Conservation (phyloP, 352 stramenopile genomes). For the Blastocystis sp. region DNA sequence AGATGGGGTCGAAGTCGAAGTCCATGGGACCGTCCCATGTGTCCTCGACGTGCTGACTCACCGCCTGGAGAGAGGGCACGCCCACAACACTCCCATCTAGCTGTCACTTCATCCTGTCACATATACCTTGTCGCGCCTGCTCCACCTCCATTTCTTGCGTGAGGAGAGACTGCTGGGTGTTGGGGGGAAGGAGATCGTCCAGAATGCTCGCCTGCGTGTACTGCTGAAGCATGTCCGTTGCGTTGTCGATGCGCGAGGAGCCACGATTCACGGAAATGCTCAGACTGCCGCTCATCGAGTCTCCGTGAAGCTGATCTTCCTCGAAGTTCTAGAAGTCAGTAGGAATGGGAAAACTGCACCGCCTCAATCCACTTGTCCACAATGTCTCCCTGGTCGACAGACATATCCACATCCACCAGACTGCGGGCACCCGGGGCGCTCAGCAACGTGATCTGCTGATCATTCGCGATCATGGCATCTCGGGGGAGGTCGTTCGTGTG, state of each 20-base stretch:
- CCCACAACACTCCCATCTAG: background rate
- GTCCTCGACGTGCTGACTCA: background rate
- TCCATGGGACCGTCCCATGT: background rate
- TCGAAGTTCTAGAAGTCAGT: constrained; percentile 7
- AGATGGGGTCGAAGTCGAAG: constrained; percentile 6
- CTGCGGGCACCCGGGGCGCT: background rate
- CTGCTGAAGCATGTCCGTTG: constrained; percentile 6
- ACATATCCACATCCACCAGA: constrained; percentile 11
- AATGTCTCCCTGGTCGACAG: constrained; percentile 10
- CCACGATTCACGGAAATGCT: background rate
- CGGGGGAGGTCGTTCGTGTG: background rate
- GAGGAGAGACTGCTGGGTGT: background rate
- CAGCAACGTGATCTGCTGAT: constrained; percentile 26
- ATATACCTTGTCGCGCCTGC: background rate
- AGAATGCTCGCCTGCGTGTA: constrained; percentile 41
- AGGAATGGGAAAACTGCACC: background rate
- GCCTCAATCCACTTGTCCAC: constrained; percentile 19
- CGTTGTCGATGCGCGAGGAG: background rate
- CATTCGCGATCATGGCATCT: background rate
- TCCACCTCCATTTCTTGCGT: constrained; percentile 27
- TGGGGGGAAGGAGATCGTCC: constrained; percentile 2
- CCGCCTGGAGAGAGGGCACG: no score
- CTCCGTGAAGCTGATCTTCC: background rate
- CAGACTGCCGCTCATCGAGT: background rate
- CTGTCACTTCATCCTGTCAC: background rate